Percentiles rank a stretch among this genome's conserved stretches.
Conservation (phyloP, 257 asterid genomes). For the Solanum chiquidenum region DNA sequence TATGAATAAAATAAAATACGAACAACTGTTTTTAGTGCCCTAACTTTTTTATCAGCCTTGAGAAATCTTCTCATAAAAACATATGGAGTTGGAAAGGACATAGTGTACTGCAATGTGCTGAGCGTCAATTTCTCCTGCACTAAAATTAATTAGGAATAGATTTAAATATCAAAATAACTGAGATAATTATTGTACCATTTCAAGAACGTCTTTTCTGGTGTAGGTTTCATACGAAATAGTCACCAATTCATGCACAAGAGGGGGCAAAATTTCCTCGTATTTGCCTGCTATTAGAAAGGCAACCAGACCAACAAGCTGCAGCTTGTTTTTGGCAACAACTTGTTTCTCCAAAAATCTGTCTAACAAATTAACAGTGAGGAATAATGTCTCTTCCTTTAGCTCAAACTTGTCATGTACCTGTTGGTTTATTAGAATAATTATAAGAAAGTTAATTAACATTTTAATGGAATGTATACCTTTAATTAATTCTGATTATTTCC, state of each 20-base stretch:
- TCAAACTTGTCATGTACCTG: slow-evolving; percentile 93
- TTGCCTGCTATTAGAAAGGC: slow-evolving; percentile 90
- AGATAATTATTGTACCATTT: slow-evolving; percentile 44
- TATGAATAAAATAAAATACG: neutral
- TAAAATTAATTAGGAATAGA: neutral
- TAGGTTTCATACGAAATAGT: slow-evolving; percentile 80
- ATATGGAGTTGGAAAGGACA: slow-evolving; percentile 83
- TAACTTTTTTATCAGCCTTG: slow-evolving; percentile 72
- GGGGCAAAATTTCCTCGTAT: slow-evolving; percentile 81
- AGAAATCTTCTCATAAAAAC: slow-evolving; percentile 80
- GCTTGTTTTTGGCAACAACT: slow-evolving; percentile 57
- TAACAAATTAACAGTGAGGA: slow-evolving; percentile 59
- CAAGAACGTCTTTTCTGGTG: slow-evolving; percentile 58
- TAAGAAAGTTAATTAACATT: neutral
- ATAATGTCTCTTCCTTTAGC: slow-evolving; percentile 67
- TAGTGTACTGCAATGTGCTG: slow-evolving; percentile 53
- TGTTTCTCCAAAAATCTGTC: slow-evolving; percentile 78
- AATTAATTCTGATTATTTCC: neutral
- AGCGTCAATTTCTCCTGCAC: slow-evolving; percentile 72
- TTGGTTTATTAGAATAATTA: neutral
- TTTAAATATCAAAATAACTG: neutral
- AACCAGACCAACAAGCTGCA: slow-evolving; percentile 85
- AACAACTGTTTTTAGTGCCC: neutral
- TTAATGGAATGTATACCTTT: neutral
- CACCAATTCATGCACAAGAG: slow-evolving; percentile 69